Evolutionary conservation across 140 eudicot genomes (phyloP), one percentile per base, ranked within the genome.

Genomic region (Ambrosia hybrid): DNA sequence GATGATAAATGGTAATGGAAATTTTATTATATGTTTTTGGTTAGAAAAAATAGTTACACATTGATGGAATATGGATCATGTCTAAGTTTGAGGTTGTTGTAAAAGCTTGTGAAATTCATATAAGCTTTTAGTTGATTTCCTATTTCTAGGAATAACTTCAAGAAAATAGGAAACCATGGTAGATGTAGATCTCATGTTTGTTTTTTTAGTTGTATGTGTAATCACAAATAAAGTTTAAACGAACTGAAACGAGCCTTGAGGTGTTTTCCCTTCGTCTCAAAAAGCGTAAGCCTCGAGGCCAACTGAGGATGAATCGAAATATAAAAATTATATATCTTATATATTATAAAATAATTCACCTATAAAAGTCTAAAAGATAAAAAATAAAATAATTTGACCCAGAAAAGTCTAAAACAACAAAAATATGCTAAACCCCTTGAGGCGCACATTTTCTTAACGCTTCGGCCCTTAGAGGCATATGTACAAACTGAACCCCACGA

Each of bases 1-100:
- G 26, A 21, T 21, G 26, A 21, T 21, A 21, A 21, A 21, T 21
- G 26, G 26, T 21, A 21, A 21, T 21, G 26, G 8, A 14, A 51
- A 62, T 2, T 4, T 63, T 51, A n/a, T 77, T 41, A 52, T 52
- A 61, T 66, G 71, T 59, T 77, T 77, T 70, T 51, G 48, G 71
- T 69, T 69, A 60, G 70, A 45, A 1, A 1, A 9, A 65, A 41
- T 21, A 6, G 41, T 34, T 76, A 68, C 34, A 76, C 26, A 57
- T 56, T 57, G 56, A 68, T 76, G 67, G 68, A 21, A 21, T 21
- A 21, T 21, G 26, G 26, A 21, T 21, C 26, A 21, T 21, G 26
- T 21, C 26, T 21, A 21, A 21, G 26, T 21, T 21, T 21, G 26
- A 21, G 26, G 26, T 21, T 21, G 26, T 21, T 21, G 26, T 73